These are phyloP conservation scores for Geranium incanum DNA, from an alignment of 441 rosid species.

Conservation along the genomic window DNA sequence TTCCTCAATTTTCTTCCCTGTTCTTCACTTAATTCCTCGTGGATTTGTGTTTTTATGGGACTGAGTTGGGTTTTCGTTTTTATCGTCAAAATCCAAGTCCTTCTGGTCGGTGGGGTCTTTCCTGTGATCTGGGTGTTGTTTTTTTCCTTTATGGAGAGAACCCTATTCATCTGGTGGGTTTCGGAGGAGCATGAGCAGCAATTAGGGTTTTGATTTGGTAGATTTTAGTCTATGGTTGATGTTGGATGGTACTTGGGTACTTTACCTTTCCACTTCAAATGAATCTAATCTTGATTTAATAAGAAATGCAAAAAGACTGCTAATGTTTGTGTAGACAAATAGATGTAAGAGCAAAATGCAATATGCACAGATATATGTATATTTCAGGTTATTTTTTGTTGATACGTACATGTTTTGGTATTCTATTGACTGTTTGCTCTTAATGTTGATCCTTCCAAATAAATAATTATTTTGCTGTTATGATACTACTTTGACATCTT, in stretches of 20 bases:
- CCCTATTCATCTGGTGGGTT: not conserved
- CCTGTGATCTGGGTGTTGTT: not conserved
- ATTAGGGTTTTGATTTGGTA: conserved; percentile 10
- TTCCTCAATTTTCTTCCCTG: not conserved
- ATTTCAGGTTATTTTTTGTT: not conserved
- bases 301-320: not conserved
- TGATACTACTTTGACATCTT: not conserved
- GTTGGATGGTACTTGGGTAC: not conserved
- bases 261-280: conserved; percentile 5
- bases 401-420: not conserved
- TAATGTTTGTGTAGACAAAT: not conserved
- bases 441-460: not conserved
- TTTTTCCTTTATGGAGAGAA: not conserved
- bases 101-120: conserved; percentile 4
- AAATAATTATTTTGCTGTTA: not conserved
- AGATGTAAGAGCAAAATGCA: not conserved
- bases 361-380: not conserved
- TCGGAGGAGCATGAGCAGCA: not conserved
- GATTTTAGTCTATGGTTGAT: not conserved
- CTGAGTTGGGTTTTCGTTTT: conserved; percentile 5
- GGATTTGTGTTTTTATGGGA: not conserved
- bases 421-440: not conserved
- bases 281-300: not conserved
- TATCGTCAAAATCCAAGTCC: not conserved
- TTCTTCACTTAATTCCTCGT: not conserved